phyloP scores from a whole-genome alignment of 805 yeast species.

The Myxozyma mucilagina region DNA sequence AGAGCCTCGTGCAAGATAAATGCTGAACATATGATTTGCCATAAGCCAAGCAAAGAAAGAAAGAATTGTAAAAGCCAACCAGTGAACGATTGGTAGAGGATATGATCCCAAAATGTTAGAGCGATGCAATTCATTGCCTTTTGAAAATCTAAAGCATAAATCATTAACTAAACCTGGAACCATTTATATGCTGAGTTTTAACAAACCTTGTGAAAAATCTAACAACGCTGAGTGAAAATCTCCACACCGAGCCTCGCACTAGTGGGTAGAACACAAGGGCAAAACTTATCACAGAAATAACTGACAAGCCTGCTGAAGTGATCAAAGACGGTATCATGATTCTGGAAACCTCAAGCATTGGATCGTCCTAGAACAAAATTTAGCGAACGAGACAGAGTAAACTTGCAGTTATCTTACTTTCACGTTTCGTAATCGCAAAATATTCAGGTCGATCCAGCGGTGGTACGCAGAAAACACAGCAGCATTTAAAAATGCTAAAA shows the following conservation, averaged over 20 bases:
- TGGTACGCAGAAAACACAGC: conserved; percentile 19
- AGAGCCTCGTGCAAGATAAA: conserved; percentile 44
- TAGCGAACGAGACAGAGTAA: not conserved
- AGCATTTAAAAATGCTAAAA: conserved; percentile 17
- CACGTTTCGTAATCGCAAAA: conserved; percentile 11
- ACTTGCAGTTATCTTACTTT: conserved; percentile 6
- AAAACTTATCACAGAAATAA: not conserved
- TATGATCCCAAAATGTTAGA: conserved; percentile 22
- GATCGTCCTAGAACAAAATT: conserved; percentile 15
- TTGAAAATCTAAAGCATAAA: conserved; percentile 1
- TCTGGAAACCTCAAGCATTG: conserved; percentile 11
- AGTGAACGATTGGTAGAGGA: conserved; percentile 26
- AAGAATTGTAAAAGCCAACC: conserved; percentile 24
- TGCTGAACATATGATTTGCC: conserved; percentile 36
- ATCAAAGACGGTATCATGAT: not conserved
- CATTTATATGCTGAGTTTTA: not conserved
- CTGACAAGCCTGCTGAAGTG: not conserved
- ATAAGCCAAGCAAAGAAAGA: conserved; percentile 27
- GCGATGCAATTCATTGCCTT: conserved; percentile 20
- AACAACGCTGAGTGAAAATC: conserved; percentile 5
- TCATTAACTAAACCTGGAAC: not conserved
- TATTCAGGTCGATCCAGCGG: conserved; percentile 22
- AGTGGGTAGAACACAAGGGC: conserved; percentile 16
- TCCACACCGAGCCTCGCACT: conserved; percentile 26
- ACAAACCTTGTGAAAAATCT: conserved; percentile 10